These are phyloP conservation scores for Trametes cubensis DNA, from an alignment of 768 basidiomycete species.

Conservation along the genomic window DNA sequence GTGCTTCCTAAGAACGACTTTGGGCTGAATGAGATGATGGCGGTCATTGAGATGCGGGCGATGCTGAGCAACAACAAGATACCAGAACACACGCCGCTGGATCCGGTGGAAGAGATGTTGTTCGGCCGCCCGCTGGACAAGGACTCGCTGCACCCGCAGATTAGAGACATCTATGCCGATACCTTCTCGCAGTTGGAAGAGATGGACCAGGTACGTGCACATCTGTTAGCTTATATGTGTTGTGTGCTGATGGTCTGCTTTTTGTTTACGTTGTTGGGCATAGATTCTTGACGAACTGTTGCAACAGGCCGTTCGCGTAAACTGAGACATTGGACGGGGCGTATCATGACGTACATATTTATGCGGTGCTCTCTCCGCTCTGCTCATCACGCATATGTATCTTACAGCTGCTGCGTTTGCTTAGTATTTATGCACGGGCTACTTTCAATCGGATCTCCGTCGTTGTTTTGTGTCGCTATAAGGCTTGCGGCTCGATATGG, in stretches of 20 bases:
- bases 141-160: constrained; percentile 66
- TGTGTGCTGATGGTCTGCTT: not conserved
- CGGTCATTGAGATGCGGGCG: constrained; percentile 75
- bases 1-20: constrained; percentile 79
- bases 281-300: constrained; percentile 36
- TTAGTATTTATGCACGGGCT: constrained; percentile 20
- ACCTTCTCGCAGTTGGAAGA: constrained; percentile 77
- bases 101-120: constrained; percentile 72
- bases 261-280: not conserved
- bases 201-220: constrained; percentile 65
- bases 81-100: constrained; percentile 40
- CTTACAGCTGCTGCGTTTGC: constrained; percentile 13
- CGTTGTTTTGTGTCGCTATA: not conserved
- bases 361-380: not conserved
- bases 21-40: constrained; percentile 84
- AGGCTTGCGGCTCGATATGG: too few species aligned
- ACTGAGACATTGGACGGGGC: constrained; percentile 4
- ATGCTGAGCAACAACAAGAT: constrained; percentile 34
- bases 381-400: not conserved
- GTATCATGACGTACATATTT: constrained; percentile 15
- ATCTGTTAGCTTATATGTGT: constrained; percentile 9
- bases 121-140: constrained; percentile 69
- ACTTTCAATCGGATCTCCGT: not conserved
- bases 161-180: constrained; percentile 70
- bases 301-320: constrained; percentile 28